Base-by-base conservation (phyloP, 2,329 filamentous ascomycete species). In the Pseudogymnoascus sp. region DNA sequence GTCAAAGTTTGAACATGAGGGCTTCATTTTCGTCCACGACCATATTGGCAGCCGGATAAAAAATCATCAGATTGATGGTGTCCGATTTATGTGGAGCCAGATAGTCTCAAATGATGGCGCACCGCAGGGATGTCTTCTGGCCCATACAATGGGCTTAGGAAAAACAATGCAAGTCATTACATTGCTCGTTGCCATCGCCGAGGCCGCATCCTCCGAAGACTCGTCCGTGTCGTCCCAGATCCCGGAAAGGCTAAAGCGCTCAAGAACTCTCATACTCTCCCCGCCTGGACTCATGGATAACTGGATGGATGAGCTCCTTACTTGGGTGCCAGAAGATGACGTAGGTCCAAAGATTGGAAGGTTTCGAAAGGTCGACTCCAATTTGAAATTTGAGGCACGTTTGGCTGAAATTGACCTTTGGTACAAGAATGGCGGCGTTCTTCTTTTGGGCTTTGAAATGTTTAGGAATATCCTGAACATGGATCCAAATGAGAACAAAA, bases 161-260 rank as follows among this genome's bases (percentile, higher is more conserved):
- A 96, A 96, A 74, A 95, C 91, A 0, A 90, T 95, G 85, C 91
- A 96, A 74, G 82, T 90, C 5, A 90, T 96, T 61, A 88, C 90
- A 0, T 75, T 96, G n/a, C 79, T 96, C 5, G 80, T 88, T 13
- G 85, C 89, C 0, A 81, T 96, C 62, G 78, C 84, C 3, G 80
- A 89, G 65, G 82, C 89, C 2, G 78, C 83, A 3, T 69, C 70
- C 18, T 92, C 88, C 0, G 28, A 70, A 0, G 80, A 91, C 59
- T 71, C 74, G 0, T 71, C 75, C 0, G 74, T 92, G 5, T 73
- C 72, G 2, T 74, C 75, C 0, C 90, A 95, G 70, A 81, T 96
- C 30, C 90, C 92, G 0, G 63, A 77, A 10, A 75, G 80, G 35
- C 74, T 96, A 55, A 81, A 79, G 55, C 68, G 75, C 18, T 82